Evolutionary conservation across 306 rosid species (phyloP).

Genomic region (Prosopis cineraria): DNA sequence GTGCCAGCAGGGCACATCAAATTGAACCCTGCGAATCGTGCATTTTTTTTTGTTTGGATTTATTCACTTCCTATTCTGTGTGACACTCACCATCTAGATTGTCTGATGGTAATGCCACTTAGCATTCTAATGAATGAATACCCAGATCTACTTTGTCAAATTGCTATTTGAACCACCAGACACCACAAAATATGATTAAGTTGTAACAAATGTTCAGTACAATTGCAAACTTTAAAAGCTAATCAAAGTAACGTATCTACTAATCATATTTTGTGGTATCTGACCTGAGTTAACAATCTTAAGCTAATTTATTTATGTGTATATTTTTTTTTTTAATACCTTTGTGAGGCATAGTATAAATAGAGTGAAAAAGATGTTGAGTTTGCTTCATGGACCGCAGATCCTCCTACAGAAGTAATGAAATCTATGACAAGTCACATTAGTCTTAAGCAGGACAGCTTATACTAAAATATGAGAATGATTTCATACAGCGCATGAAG

Average conservation of each 20-base stretch:
- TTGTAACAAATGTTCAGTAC: background rate
- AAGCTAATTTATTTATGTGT: background rate
- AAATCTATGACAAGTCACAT: too few relatives aligned
- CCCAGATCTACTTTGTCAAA: background rate
- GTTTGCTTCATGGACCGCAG: background rate
- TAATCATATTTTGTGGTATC: background rate
- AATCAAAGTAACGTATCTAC: background rate
- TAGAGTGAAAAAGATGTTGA: background rate
- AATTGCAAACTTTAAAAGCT: background rate
- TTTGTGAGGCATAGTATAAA: background rate
- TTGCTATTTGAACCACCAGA: slow-evolving; percentile 17
- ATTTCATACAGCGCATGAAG: background rate
- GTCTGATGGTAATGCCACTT: background rate
- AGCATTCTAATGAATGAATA: background rate
- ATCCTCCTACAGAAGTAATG: background rate
- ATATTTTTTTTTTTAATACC: background rate
- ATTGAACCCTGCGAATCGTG: background rate
- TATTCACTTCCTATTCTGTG: background rate
- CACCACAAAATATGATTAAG: too few relatives aligned
- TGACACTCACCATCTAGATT: background rate
- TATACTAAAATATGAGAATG: too few relatives aligned
- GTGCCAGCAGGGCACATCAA: background rate
- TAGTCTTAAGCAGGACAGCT: background rate
- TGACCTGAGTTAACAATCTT: slow-evolving; percentile 14
- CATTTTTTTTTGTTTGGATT: background rate